Conservation (phyloP, 2,329 filamentous ascomycete genomes). For the Colletotrichum chrysophilum region DNA sequence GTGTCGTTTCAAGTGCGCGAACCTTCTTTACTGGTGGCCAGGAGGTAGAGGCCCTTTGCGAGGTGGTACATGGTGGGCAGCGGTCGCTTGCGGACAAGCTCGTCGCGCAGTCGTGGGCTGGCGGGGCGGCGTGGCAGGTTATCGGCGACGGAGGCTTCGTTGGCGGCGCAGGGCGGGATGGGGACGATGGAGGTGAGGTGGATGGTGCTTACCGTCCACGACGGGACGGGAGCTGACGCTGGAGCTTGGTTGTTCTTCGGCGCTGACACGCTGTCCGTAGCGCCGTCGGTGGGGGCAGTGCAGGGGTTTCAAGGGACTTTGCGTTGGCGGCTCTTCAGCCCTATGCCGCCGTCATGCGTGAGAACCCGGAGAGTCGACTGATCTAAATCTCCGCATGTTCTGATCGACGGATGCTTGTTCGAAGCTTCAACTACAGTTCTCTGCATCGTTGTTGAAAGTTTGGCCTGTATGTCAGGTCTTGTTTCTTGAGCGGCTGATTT, state of each 20-base stretch:
- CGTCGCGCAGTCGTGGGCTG: background rate
- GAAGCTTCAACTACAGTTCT: background rate
- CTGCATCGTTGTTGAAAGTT: background rate
- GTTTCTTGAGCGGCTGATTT: background rate
- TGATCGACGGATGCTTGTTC: background rate
- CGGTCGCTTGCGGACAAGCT: background rate
- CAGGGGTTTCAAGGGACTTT: slow-evolving; percentile 13
- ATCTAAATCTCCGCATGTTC: background rate
- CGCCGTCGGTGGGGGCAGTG: background rate
- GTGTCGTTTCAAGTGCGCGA: slow-evolving; percentile 25
- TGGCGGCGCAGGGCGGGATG: slow-evolving; percentile 9
- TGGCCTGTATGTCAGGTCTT: background rate
- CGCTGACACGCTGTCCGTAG: slow-evolving; percentile 16
- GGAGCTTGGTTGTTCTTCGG: background rate
- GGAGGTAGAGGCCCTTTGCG: slow-evolving; percentile 90
- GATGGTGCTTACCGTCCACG: background rate
- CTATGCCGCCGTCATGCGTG: background rate
- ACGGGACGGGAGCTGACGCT: background rate
- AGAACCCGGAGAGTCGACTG: background rate
- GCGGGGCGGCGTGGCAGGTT: background rate
- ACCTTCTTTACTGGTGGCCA: slow-evolving; percentile 98
- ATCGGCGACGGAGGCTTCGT: background rate
- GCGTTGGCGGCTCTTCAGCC: slow-evolving; percentile 6
- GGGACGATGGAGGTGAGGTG: slow-evolving; percentile 9
- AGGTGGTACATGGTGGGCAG: slow-evolving; percentile 84